Conservation (phyloP, 345 rosid genomes). For the Eucalyptus curtisii region DNA sequence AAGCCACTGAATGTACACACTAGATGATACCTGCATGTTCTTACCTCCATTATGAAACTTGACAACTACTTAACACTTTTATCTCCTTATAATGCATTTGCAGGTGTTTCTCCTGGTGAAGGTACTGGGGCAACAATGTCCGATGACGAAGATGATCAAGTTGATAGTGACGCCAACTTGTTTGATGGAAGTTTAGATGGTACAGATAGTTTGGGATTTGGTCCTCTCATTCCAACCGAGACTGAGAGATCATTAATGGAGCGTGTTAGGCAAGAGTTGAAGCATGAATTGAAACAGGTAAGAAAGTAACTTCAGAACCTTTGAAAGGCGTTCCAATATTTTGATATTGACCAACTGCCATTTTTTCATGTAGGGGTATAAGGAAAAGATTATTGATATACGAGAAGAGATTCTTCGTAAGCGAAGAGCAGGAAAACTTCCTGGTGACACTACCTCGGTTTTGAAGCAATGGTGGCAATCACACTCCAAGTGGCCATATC, state of each 20-base stretch:
- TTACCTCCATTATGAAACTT: background rate
- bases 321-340: background rate
- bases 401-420: conserved; percentile 93
- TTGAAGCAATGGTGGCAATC: conserved; percentile 97
- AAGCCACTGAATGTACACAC: background rate
- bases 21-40: background rate
- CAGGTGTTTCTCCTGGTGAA: conserved; percentile 97
- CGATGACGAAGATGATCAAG: conserved; percentile 91
- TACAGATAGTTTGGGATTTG: conserved; percentile 71
- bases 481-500: conserved; percentile 97
- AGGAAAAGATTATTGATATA: conserved; percentile 84
- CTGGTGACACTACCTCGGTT: conserved; percentile 93
- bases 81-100: background rate
- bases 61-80: background rate
- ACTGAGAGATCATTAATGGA: conserved; percentile 96
- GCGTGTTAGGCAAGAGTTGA: conserved; percentile 89
- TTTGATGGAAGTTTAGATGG: conserved; percentile 76
- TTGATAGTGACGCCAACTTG: conserved; percentile 74
- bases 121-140: conserved; percentile 99
- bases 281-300: conserved; percentile 95
- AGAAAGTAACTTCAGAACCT: background rate
- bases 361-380: conserved; percentile 56
- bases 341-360: background rate
- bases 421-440: conserved; percentile 96
- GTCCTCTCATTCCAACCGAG: conserved; percentile 94